Base-by-base conservation (phyloP, 2,329 filamentous ascomycete genomes). In the Colletotrichum tofieldiae region DNA sequence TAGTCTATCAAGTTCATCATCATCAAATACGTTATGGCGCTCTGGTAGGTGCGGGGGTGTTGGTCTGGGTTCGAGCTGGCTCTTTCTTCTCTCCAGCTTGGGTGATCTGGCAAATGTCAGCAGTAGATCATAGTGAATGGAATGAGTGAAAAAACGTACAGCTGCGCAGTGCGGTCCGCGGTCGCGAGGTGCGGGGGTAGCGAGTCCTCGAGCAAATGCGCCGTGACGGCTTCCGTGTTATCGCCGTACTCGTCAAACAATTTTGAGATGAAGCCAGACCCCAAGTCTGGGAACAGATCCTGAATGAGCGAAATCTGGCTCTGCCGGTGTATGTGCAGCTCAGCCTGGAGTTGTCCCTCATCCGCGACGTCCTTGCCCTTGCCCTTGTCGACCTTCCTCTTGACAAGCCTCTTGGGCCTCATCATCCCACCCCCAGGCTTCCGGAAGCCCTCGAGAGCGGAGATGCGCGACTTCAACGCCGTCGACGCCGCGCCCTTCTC, bases 301-400 rank as follows among this genome's bases (percentile, higher is more conserved):
- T 98, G 95, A n/a, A 99, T 88, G 80, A 97, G 94, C 0, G 93
- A 93, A 63, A 98, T 91, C 60, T 96, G 90, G 76, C 93, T 95
- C 90, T 97, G 93, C 52, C 88, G 91, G 81, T 98, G 94, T 29
- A 96, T 84, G 77, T 96, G 94, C 43, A 95, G 84, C 54, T 88
- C 85, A 3, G 80, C 81, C 7, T 82, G 77, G 8, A 78, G 74
- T 7, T 87, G 83, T 9, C 81, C 79, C 4, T 81, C 78, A 55
- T 83, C 81, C 49, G 80, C 78, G 2, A 70, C 70, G 69, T 82
- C 83, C 16, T 81, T 79, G 2, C 83, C 85, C 78, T 94, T 95
- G 41, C 92, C 92, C 80, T 94, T 94, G 75, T 91, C 88, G 5
- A 89, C 78, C 77, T 88, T 92, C 54, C 87, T 84, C 77, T 82